Conservation (phyloP, 257 asterid genomes). For the Sherardia arvensis region DNA sequence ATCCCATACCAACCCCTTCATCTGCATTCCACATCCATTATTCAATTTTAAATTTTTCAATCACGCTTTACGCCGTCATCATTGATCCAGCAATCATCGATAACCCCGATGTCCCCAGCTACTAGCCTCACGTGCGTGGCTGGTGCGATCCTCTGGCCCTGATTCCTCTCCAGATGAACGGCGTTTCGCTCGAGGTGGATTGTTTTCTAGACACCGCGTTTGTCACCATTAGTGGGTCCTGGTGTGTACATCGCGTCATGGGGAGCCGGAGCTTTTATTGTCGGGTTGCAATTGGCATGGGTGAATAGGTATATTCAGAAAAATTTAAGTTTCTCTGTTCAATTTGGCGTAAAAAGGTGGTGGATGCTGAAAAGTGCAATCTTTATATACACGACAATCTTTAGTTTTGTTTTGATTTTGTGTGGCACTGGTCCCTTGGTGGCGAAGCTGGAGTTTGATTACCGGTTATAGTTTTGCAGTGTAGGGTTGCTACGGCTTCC, state of each 20-base stretch:
- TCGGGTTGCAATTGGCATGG: conserved; percentile 78
- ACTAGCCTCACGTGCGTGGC: conserved; percentile 97
- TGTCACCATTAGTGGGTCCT: no score
- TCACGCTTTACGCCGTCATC: conserved; percentile 82
- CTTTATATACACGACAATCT: no score
- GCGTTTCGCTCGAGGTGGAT: conserved; percentile 45
- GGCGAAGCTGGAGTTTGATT: no score
- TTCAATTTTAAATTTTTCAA: no score
- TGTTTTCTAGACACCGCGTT: conserved; percentile 91
- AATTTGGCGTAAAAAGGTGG: not conserved
- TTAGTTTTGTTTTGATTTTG: no score
- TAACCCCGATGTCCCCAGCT: conserved; percentile 91
- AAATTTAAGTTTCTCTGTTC: no score
- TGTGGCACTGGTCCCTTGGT: no score
- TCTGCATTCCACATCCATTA: no score
- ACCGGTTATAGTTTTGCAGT: no score
- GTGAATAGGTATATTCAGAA: no score
- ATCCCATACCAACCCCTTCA: no score
- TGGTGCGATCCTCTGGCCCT: conserved; percentile 83
- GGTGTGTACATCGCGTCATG: conserved; percentile 93
- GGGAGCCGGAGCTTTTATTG: conserved; percentile 68
- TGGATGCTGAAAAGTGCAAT: not conserved
- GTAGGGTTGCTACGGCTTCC: no score
- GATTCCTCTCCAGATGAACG: conserved; percentile 88
- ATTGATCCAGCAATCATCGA: conserved; percentile 69